Evolutionary conservation across 345 rosid genomes (phyloP).

Genomic region (Bretschneidera sinensis): DNA sequence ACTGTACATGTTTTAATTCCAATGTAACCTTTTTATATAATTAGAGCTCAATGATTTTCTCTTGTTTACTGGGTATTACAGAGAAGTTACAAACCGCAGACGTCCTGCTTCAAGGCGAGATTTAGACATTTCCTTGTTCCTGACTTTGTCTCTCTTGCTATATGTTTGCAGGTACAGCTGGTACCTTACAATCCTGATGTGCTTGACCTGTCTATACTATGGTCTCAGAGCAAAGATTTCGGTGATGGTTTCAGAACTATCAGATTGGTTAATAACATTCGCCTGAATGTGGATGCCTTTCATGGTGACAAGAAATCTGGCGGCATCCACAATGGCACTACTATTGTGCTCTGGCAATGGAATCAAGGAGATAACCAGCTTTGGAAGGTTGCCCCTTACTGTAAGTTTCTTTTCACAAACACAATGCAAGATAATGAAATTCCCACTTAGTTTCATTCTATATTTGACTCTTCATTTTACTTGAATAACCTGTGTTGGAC

Average conservation of each 20-base stretch:
- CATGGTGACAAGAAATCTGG: constrained; percentile 70
- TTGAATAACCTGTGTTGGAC: too few species aligned
- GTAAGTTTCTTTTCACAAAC: constrained; percentile 38
- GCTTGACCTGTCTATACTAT: constrained; percentile 61
- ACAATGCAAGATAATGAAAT: too few species aligned
- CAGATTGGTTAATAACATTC: constrained; percentile 70
- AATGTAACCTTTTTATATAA: too few species aligned
- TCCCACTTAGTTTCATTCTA: too few species aligned
- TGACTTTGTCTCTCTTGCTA: not conserved
- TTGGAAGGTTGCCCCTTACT: constrained; percentile 70
- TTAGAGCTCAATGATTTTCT: too few species aligned
- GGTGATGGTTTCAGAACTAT: constrained; percentile 31
- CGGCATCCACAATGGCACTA: constrained; percentile 70
- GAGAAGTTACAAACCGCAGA: too few species aligned
- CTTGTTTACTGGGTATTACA: too few species aligned
- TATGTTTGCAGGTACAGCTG: constrained; percentile 58
- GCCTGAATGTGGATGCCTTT: constrained; percentile 70
- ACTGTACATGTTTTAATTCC: too few species aligned
- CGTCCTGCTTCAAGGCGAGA: too few species aligned
- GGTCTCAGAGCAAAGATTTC: constrained; percentile 59
- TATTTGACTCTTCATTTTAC: too few species aligned
- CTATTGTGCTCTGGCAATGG: constrained; percentile 77
- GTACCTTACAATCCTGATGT: constrained; percentile 47
- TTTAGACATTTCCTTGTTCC: too few species aligned
- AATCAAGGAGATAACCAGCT: constrained; percentile 78